A percentile compares a stretch with the other conserved stretches of the same genome.
phyloP scores from a whole-genome alignment of 306 rosid genomes.

The Glycine latifolia region DNA sequence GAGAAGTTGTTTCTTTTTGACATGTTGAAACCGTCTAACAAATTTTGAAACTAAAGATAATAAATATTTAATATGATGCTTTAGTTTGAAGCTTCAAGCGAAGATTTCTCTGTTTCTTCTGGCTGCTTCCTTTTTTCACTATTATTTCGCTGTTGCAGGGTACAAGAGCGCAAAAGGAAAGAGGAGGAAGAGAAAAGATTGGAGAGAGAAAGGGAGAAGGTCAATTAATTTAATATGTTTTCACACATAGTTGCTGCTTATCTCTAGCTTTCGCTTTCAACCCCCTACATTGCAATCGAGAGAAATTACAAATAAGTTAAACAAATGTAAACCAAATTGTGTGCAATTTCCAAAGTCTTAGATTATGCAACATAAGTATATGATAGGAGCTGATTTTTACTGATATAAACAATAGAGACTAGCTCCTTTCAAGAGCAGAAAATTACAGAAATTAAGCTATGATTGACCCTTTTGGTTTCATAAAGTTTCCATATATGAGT shows the following conservation, averaged over 20 bases:
- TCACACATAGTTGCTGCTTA: not conserved
- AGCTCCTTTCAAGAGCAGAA: not conserved
- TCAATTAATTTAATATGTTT: conserved; percentile 35
- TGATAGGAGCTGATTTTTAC: not conserved
- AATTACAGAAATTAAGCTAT: not conserved
- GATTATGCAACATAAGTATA: not conserved
- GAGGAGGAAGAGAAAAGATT: conserved; percentile 53
- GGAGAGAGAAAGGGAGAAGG: conserved; percentile 77
- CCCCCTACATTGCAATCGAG: not conserved
- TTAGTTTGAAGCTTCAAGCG: conserved; percentile 9
- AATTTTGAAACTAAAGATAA: conserved; percentile 6
- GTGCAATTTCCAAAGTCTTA: not conserved
- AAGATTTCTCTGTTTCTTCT: conserved; percentile 18
- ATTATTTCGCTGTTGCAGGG: conserved; percentile 53
- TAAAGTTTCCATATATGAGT: too few species aligned
- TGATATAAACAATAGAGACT: not conserved
- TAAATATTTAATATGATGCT: not conserved
- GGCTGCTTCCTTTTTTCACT: conserved; percentile 12
- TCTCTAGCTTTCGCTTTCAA: not conserved
- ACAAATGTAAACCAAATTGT: not conserved
- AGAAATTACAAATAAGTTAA: not conserved
- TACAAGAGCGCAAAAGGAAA: conserved; percentile 48
- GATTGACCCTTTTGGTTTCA: too few species aligned
- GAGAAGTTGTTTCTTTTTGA: not conserved
- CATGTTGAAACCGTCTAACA: not conserved